Percentiles rank a stretch among this genome's conserved stretches.
These are phyloP conservation scores for Alopecurus myosuroides DNA, from an alignment of 176 grass and related monocot species.

Conservation along the genomic window DNA sequence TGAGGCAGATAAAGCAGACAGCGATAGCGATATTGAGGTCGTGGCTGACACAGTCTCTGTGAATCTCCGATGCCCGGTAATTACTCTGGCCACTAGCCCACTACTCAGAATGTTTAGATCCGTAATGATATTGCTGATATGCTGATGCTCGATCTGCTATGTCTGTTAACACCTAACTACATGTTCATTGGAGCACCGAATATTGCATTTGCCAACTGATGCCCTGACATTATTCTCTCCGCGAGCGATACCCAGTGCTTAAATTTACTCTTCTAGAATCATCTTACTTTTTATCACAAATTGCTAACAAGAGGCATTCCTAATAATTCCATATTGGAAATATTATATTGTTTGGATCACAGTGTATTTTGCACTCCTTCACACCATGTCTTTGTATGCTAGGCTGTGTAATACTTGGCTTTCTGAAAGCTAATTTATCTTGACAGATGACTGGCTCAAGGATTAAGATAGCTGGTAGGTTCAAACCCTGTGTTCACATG, in stretches of 20 bases:
- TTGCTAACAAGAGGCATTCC: not conserved
- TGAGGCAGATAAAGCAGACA: conserved; percentile 55
- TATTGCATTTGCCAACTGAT: conserved; percentile 9
- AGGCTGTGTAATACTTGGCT: conserved; percentile 10
- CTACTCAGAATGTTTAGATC: conserved; percentile 11
- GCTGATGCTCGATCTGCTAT: not conserved
- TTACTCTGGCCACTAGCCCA: conserved; percentile 14
- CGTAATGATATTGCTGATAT: conserved; percentile 12
- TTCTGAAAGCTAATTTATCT: conserved; percentile 24
- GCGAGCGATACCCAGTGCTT: not conserved
- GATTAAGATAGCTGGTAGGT: conserved; percentile 85
- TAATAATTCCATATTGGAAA: not conserved
- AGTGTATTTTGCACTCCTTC: not conserved
- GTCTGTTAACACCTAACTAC: not conserved
- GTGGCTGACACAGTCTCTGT: conserved; percentile 75
- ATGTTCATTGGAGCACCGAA: not conserved
- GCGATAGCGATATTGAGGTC: conserved; percentile 92
- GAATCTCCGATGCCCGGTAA: conserved; percentile 93
- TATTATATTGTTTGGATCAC: not conserved
- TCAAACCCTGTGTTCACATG: conserved; percentile 87
- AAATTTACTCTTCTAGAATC: not conserved
- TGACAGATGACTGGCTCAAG: conserved; percentile 83
- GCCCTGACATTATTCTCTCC: not conserved
- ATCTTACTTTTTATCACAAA: not conserved
- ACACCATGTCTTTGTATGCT: not conserved